Base-by-base conservation (phyloP, 2,329 filamentous ascomycete species). In the Blastomyces silverae region DNA sequence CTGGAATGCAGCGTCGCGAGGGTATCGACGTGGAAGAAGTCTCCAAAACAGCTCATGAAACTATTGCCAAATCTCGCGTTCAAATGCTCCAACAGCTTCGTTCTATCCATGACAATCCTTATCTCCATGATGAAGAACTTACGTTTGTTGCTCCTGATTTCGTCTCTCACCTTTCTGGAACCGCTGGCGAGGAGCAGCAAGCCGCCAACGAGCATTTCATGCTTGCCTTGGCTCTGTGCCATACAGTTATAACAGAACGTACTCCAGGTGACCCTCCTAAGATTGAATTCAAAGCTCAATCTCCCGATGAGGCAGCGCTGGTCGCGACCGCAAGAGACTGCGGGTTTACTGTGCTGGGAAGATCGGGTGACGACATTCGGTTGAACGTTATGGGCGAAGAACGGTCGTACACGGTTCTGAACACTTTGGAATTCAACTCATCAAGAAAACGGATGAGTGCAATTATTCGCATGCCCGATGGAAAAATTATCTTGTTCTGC, bases 391-490 rank as follows among this genome's bases (percentile, higher is more conserved):
- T 95, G 80, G 95, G 94, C 60, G 84, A 92, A 71, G 92, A 97
- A 70, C 85, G 87, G 58, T 87, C 89, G 67, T 99, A 94, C 75
- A 88, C 87, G 20, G 89, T 99, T 42, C 84, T 99, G 59, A 97
- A 96, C 77, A 96, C 90, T 0, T 88, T 99, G 48, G 94, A 99
- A 75, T 99, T 99, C 81, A 97, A 97, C 76, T 97, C 93, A 0
- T 92, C 89, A 55, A 86, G 94, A 72, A 99, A 99, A 80, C 87
- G 94, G 69, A 99, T 99, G 94, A 97, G 92, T 77, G 91, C 92
- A 1, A 97, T 99, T 70, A 87, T 99, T 61, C 86, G 90, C 65
- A 96, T 97, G 92, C 93, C 94, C 0, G 87, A 97, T 75, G 89
- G 90, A 52, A 88, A 84, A 65, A 97, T 99, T 67, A 83, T 94